These are phyloP conservation scores for Phytophthora cactorum DNA, from an alignment of 352 stramenopile species.

Conservation along the genomic window DNA sequence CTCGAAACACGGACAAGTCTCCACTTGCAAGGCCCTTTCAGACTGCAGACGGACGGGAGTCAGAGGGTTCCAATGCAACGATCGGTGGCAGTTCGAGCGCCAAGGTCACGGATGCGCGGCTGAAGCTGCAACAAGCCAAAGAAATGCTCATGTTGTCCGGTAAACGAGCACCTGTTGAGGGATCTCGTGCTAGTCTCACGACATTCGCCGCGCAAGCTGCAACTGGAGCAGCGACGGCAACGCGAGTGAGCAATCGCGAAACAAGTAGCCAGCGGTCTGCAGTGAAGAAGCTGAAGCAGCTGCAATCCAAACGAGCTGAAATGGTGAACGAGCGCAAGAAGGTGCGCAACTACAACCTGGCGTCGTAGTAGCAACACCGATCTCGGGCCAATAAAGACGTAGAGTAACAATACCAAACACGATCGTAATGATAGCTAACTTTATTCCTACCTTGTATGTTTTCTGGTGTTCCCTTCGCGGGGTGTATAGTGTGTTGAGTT, in stretches of 20 bases:
- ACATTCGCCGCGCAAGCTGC: constrained; percentile 32
- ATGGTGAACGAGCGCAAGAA: constrained; percentile 82
- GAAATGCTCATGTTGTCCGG: constrained; percentile 76
- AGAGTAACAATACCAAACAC: constrained; percentile 10
- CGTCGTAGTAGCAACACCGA: constrained; percentile 26
- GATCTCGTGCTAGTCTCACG: constrained; percentile 39
- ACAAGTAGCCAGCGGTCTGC: constrained; percentile 64
- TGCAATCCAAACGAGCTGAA: constrained; percentile 75
- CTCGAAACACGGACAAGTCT: constrained; percentile 7
- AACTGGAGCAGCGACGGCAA: not conserved
- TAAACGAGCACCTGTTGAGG: constrained; percentile 43
- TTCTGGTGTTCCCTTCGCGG: constrained; percentile 19
- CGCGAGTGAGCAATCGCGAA: constrained; percentile 57
- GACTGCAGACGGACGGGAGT: constrained; percentile 14
- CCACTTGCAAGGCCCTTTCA: constrained; percentile 19
- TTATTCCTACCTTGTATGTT: constrained; percentile 41
- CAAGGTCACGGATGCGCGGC: constrained; percentile 62
- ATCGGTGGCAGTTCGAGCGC: constrained; percentile 23
- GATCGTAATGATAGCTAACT: constrained; percentile 34
- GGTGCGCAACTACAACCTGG: constrained; percentile 82
- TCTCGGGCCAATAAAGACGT: not conserved
- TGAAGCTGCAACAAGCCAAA: constrained; percentile 75
- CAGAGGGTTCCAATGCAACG: constrained; percentile 13
- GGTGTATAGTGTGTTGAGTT: constrained; percentile 23
- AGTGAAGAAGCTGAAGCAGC: constrained; percentile 73